phyloP scores from a whole-genome alignment of 169 alveolate genomes.

The Prorocentrum cordatum region DNA sequence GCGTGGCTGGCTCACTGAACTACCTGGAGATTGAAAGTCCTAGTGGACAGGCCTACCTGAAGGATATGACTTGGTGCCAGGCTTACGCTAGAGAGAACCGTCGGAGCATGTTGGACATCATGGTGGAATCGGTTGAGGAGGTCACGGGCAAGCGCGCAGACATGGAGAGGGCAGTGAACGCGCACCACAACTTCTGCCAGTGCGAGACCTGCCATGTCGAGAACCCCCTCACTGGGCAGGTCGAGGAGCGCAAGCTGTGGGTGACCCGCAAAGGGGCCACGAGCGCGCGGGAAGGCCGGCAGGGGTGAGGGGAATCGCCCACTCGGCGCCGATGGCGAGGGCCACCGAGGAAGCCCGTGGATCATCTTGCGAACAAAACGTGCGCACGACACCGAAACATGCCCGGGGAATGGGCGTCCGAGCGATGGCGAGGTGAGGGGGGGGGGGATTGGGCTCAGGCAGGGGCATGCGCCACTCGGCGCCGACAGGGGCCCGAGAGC shows the following conservation, averaged over 20 bases:
- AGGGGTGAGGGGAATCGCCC: too few species aligned
- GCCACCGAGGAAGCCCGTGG: too few species aligned
- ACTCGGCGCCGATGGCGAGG: too few species aligned
- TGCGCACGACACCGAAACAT: too few species aligned
- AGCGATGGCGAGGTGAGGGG: too few species aligned
- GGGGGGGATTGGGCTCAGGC: too few species aligned
- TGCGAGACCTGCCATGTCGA: conserved; percentile 71
- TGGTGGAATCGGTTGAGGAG: conserved; percentile 41
- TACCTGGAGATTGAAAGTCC: conserved; percentile 69
- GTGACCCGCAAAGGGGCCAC: conserved; percentile 77
- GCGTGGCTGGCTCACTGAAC: neutral
- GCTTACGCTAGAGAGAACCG: conserved; percentile 40
- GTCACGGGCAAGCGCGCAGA: conserved; percentile 65
- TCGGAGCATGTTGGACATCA: conserved; percentile 27
- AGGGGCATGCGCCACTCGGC: too few species aligned
- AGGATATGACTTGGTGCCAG: conserved; percentile 72
- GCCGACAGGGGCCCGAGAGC: too few species aligned
- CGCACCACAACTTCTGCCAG: conserved; percentile 74
- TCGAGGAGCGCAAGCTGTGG: conserved; percentile 69
- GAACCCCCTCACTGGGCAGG: conserved; percentile 57
- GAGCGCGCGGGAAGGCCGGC: too few species aligned
- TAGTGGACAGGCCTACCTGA: conserved; percentile 72
- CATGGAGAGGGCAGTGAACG: conserved; percentile 58
- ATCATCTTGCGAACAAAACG: too few species aligned
- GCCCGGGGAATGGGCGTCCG: too few species aligned